Base-by-base conservation (phyloP, 768 basidiomycete genomes). In the Boletus pseudopeckii region DNA sequence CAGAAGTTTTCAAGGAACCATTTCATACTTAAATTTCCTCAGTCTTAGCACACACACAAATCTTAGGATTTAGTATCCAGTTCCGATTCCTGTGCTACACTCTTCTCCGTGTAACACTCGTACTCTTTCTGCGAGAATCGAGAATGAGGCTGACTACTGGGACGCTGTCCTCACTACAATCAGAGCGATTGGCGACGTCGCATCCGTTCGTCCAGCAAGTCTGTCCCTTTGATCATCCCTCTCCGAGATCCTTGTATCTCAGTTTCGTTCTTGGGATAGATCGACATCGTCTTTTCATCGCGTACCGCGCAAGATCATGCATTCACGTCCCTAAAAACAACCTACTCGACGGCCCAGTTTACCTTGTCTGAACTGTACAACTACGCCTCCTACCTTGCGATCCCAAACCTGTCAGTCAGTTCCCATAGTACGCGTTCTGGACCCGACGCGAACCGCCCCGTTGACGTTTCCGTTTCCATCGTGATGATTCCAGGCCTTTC, bases 221-320 rank as follows among this genome's bases (percentile, higher is more conserved):
- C 68, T 44, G 74, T 70, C 28, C 33, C 1, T 49, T 54, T 47
- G 8, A 47, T 44, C 18, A 4, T 15, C 5, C 26, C 4, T 20
- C 26, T 22, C 4, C 15, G 13, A 26, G 24, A 7, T 48, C 10
- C 24, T n/a, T 26, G 36, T 47, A n/a, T 17, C 22, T 48, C 9
- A 18, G 20, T 30, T 36, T 65, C 51, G 63, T 50, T n/a, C 22
- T 39, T 33, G 36, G 36, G 28, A 54, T 66, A 89, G 86, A 65
- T 90, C 50, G 85, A 90, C 61, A 50, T 88, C 40, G 66, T 87
- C 22, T 81, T 86, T 49, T 78, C 86, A 1, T 75, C 80, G 5
- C 65, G 74, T 42, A 58, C 63, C 34, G 56, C 54, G 1, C 71
- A 80, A 32, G 73, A 80, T 45, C 55, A 64, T 9, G 62, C 64